These are phyloP conservation scores for Penicillium goetzii DNA, from an alignment of 495 filamentous ascomycete genomes.

Conservation along the genomic window DNA sequence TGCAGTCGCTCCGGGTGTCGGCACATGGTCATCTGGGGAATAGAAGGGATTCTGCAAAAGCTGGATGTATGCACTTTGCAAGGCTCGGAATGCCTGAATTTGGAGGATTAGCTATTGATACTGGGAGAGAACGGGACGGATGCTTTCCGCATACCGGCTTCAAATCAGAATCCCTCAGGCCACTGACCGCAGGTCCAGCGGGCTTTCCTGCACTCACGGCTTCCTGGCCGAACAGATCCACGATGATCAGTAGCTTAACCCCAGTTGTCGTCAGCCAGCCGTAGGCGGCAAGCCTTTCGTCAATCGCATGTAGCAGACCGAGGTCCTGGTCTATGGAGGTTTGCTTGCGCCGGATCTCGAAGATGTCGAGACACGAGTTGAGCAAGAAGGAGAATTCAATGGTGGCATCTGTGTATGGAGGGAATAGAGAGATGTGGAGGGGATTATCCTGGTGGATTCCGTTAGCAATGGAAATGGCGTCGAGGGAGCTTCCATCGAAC, in stretches of 20 bases:
- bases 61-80: slow-evolving; percentile 88
- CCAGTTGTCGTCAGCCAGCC: slow-evolving; percentile 98
- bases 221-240: slow-evolving; percentile 76
- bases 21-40: slow-evolving; percentile 80
- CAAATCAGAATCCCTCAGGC: slow-evolving; percentile 79
- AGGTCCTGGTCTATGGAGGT: slow-evolving; percentile 77
- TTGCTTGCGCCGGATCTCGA: slow-evolving; percentile 76
- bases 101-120: slow-evolving; percentile 8
- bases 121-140: background rate
- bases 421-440: slow-evolving; percentile 89
- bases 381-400: slow-evolving; percentile 92
- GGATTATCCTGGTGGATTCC: slow-evolving; percentile 77
- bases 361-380: slow-evolving; percentile 88
- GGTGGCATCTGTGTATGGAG: slow-evolving; percentile 62
- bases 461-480: background rate
- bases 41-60: slow-evolving; percentile 96
- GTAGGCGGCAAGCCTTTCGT: slow-evolving; percentile 89
- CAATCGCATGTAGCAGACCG: slow-evolving; percentile 87
- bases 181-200: slow-evolving; percentile 49
- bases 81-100: slow-evolving; percentile 77
- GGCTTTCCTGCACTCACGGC: slow-evolving; percentile 28
- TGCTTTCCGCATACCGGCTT: slow-evolving; percentile 61
- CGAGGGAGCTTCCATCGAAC: slow-evolving; percentile 14
- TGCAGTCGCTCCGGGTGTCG: slow-evolving; percentile 38
- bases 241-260: slow-evolving; percentile 81